Percentiles rank a stretch among this genome's conserved stretches.
These are phyloP conservation scores for Dendrocalamus sinicus DNA, from an alignment of 176 grass and related monocot genomes.

Conservation along the genomic window DNA sequence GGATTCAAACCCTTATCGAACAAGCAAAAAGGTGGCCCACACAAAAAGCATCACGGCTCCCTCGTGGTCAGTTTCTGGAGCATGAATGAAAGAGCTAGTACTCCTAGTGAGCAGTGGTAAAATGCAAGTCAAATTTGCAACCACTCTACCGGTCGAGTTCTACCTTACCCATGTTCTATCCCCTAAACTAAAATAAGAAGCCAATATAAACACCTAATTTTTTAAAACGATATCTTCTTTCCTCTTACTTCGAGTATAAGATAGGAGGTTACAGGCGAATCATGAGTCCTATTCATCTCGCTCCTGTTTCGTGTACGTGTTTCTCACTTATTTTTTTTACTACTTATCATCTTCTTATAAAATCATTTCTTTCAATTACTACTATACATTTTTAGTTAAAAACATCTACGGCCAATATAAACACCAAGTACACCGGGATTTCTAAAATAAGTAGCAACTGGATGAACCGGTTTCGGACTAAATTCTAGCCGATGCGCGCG, in stretches of 20 bases:
- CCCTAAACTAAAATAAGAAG: too few species aligned
- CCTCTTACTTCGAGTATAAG: too few species aligned
- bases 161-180: too few species aligned
- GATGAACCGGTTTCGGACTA: not conserved
- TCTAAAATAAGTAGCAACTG: not conserved
- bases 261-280: accelerated
- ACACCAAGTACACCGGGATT: too few species aligned
- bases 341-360: too few species aligned
- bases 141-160: not conserved
- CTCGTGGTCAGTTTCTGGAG: not conserved
- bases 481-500: not conserved
- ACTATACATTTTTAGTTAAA: too few species aligned
- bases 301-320: accelerated
- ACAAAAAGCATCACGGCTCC: not conserved
- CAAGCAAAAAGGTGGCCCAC: not conserved
- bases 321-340: too few species aligned
- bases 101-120: not conserved
- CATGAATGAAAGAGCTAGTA: not conserved
- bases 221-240: too few species aligned
- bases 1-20: not conserved
- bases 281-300: accelerated
- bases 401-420: too few species aligned
- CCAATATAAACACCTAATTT: too few species aligned
- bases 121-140: slow-evolving; percentile 2
- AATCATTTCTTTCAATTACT: too few species aligned